Evolutionary conservation across 225 moss, liverwort and hornwort species (phyloP).

Genomic region (Ulota crispa): DNA sequence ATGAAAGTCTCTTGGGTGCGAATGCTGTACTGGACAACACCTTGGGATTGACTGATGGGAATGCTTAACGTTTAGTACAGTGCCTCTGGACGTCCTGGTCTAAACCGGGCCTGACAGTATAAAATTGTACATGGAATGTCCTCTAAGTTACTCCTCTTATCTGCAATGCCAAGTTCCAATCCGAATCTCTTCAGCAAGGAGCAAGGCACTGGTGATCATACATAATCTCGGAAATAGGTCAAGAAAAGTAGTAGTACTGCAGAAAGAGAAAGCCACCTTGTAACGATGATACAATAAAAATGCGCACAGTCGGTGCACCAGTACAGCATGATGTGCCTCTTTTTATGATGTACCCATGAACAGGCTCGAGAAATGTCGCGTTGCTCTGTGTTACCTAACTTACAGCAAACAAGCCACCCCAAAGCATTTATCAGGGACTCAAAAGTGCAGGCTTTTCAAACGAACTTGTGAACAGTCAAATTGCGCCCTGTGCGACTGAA

Average conservation of each 20-base stretch:
- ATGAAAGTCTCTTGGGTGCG: too few relatives aligned
- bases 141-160: conserved; percentile 34
- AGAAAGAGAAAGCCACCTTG: conserved; percentile 51
- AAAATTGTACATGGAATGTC: conserved; percentile 85
- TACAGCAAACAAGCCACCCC: conserved; percentile 29
- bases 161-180: conserved; percentile 42
- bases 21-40: too few relatives aligned
- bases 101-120: conserved; percentile 4
- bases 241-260: neutral
- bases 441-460: neutral
- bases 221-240: neutral
- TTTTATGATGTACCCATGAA: conserved; percentile 91
- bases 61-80: too few relatives aligned
- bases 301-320: conserved; percentile 79
- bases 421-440: neutral
- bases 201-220: neutral
- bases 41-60: too few relatives aligned
- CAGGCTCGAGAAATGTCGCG: conserved; percentile 85
- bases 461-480: too few relatives aligned
- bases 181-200: conserved; percentile 20
- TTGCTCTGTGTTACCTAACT: conserved; percentile 69
- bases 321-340: conserved; percentile 76
- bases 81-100: too few relatives aligned
- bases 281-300: conserved; percentile 86
- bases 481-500: too few relatives aligned